Percentiles rank a stretch among this genome's conserved stretches.
Evolutionary conservation across 2,329 filamentous ascomycete genomes (phyloP).

Genomic region (Neofusicoccum sp.): DNA sequence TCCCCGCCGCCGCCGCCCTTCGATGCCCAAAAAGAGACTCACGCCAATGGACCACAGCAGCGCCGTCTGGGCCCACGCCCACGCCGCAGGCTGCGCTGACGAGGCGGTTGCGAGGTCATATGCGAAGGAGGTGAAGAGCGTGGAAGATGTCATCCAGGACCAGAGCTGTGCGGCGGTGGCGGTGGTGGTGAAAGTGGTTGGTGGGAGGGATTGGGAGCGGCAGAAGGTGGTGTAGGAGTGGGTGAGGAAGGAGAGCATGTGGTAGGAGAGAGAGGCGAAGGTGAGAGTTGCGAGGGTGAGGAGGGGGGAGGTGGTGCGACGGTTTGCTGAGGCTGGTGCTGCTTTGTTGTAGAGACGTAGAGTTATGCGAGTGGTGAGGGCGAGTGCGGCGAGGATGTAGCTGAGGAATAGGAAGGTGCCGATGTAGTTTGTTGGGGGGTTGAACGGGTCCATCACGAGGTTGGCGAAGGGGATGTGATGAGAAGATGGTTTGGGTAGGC

Average conservation of each 20-base stretch:
- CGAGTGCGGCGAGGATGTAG: constrained; percentile 31
- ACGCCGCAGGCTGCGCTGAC: not conserved
- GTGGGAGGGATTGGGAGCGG: not conserved
- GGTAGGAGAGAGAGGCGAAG: constrained; percentile 30
- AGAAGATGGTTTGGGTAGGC: not conserved
- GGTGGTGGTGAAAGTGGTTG: not conserved
- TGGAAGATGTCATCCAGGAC: not conserved
- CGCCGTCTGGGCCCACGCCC: not conserved
- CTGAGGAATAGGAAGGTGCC: constrained; percentile 31
- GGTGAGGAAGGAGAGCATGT: constrained; percentile 34
- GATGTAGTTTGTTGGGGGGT: constrained; percentile 31
- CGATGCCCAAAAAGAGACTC: not conserved
- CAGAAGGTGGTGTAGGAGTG: constrained; percentile 21
- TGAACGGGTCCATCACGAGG: constrained; percentile 19
- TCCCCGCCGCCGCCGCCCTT: not conserved
- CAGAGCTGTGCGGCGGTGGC: not conserved
- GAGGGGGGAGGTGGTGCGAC: constrained; percentile 23
- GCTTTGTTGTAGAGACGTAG: constrained; percentile 25
- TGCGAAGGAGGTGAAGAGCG: not conserved
- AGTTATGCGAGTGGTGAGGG: constrained; percentile 24
- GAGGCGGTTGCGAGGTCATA: not conserved
- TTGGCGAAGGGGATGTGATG: not conserved
- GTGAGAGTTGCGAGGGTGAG: constrained; percentile 27
- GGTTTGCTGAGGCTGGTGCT: constrained; percentile 1
- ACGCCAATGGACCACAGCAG: not conserved